Conservation (phyloP, 2,329 filamentous ascomycete species). For the Penicillium sp. region DNA sequence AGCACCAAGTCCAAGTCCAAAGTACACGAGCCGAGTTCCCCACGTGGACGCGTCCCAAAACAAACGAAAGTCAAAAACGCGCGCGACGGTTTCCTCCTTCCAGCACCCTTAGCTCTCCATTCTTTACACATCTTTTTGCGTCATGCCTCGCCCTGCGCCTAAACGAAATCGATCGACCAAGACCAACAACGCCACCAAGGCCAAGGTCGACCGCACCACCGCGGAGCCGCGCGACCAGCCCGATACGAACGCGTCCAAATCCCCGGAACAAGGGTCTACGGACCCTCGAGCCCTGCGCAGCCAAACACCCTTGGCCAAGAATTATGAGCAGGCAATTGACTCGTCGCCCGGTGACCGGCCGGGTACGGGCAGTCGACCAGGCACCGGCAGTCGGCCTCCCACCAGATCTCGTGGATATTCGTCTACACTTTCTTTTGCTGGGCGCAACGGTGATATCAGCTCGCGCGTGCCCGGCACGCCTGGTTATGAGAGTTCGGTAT, state of each 20-base stretch:
- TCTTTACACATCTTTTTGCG: background rate
- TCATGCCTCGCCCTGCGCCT: conserved; percentile 25
- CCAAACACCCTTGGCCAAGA: conserved; percentile 33
- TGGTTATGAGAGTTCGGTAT: conserved; percentile 42
- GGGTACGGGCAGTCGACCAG: conserved; percentile 34
- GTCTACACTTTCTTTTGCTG: conserved; percentile 38
- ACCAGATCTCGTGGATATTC: conserved; percentile 42
- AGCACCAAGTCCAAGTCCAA: too few species aligned
- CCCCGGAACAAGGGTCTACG: conserved; percentile 17
- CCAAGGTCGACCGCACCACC: conserved; percentile 1
- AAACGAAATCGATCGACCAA: conserved; percentile 22
- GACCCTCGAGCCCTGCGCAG: conserved; percentile 23
- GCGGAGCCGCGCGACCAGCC: conserved; percentile 4
- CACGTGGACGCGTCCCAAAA: conserved; percentile 21
- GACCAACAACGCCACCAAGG: background rate
- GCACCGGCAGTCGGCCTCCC: conserved; percentile 36
- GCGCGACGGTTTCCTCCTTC: conserved; percentile 10
- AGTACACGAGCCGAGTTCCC: background rate
- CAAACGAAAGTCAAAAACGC: conserved; percentile 3
- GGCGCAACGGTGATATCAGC: conserved; percentile 36
- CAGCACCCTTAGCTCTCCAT: background rate
- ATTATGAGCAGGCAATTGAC: conserved; percentile 34
- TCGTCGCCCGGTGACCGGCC: conserved; percentile 35
- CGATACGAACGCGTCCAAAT: conserved; percentile 12
- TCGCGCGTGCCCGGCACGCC: conserved; percentile 42